Evolutionary conservation across 371 early-diverging fungal species (phyloP).

Genomic region (Dichotomocladium elegans): DNA sequence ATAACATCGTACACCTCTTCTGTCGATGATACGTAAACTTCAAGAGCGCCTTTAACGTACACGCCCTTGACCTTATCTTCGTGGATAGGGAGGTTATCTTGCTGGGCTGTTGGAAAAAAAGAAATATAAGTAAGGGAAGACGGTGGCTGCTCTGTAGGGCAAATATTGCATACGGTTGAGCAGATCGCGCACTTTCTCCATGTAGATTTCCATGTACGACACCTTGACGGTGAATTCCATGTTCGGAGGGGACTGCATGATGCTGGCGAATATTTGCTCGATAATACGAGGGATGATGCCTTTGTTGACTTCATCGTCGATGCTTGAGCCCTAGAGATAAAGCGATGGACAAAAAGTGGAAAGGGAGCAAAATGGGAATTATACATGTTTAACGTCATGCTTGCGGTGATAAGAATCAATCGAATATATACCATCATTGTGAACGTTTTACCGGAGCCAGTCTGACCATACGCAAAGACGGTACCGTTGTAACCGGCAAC

Average conservation of each 20-base stretch:
- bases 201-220: conserved; percentile 97
- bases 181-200: conserved; percentile 95
- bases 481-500: conserved; percentile 82
- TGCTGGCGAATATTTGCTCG: conserved; percentile 80
- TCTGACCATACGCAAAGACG: conserved; percentile 95
- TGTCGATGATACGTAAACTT: conserved; percentile 83
- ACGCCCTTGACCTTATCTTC: conserved; percentile 89
- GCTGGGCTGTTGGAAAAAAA: conserved; percentile 43
- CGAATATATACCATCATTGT: conserved; percentile 82
- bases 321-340: conserved; percentile 68
- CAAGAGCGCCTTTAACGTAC: conserved; percentile 88
- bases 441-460: conserved; percentile 94
- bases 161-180: conserved; percentile 61
- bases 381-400: too few relatives aligned
- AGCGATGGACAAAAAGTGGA: neutral
- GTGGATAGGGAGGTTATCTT: conserved; percentile 86
- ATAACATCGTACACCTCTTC: conserved; percentile 90
- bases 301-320: conserved; percentile 74
- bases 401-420: too few relatives aligned
- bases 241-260: conserved; percentile 73
- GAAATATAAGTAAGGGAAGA: neutral
- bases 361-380: too few relatives aligned
- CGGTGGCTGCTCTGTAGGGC: neutral
- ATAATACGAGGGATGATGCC: conserved; percentile 91
- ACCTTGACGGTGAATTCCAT: conserved; percentile 88